Evolutionary conservation across 108 stramenopile species (phyloP).

Genomic region (Mayamaea pseudoterrestris): DNA sequence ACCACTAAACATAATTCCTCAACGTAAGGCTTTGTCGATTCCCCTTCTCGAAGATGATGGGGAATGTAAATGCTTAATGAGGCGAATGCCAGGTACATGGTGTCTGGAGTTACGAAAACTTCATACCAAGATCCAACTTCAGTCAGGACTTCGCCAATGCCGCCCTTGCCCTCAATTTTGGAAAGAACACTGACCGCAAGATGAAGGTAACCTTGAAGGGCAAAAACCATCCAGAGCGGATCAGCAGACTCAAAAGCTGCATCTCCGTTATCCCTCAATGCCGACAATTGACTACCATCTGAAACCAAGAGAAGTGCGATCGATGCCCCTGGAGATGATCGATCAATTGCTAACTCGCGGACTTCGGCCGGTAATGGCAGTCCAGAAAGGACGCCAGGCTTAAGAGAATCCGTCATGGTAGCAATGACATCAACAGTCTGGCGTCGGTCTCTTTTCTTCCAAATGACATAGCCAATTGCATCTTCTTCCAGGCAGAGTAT

Average conservation of each 20-base stretch:
- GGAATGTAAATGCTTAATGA: conserved; percentile 21
- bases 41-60: conserved; percentile 2
- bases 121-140: conserved; percentile 21
- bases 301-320: not conserved
- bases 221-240: conserved; percentile 18
- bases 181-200: not conserved
- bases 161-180: not conserved
- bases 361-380: not conserved
- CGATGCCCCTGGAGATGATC: not conserved
- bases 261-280: conserved; percentile 11
- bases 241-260: conserved; percentile 13
- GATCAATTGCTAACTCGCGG: not conserved
- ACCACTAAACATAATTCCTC: conserved; percentile 20
- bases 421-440: not conserved
- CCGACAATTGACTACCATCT: conserved; percentile 1
- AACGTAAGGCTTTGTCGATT: conserved; percentile 12
- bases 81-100: conserved; percentile 15
- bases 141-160: conserved; percentile 5
- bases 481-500: conserved; percentile 53
- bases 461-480: conserved; percentile 36
- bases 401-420: too few species aligned
- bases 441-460: conserved; percentile 20
- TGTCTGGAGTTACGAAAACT: conserved; percentile 14
- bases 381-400: too few species aligned
- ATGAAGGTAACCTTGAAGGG: conserved; percentile 23